Evolutionary conservation across 148 eudicot species (phyloP), one percentile per base, ranked within the genome.

Genomic region (Pouteria glomerata): DNA sequence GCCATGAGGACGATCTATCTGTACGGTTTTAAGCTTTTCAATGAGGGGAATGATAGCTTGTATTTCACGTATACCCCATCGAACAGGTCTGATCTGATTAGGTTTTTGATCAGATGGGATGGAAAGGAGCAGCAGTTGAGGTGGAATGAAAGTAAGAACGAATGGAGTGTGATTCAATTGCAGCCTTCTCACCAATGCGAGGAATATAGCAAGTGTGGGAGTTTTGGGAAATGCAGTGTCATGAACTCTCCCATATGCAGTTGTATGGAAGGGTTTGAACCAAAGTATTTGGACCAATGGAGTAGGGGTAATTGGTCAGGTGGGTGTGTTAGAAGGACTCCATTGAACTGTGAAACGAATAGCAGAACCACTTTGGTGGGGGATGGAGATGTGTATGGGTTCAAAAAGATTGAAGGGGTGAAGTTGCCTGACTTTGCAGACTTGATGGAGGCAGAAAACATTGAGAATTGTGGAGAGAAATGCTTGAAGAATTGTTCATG

Each of bases 361-460:
- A 58, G 52, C 73, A 76, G 52, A 42, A 3, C 52, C 55, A 52
- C 57, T 45, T 76, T 3, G 44, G 37, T 13, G 27, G 63, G 27
- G 39, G 66, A 44, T 30, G 74, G 71, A 30, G 67, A 70, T 8
- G 56, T 29, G 26, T 89, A 83, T 57, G 81, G 68, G 37, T 89
- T 89, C 72, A 21, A 76, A 59, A 55, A 80, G 77, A 53, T 82
- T 55, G 75, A 75, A 21, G 58, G 67, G 44, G 78, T 82, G 61
- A 89, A 87, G 68, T 64, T 87, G 56, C 94, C 94, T 30, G 94
- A 89, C 60, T 89, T 83, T 21, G 84, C 83, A 24, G 80, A 69
- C 34, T 44, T 64, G 50, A 73, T 75, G 62, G 72, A 8, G 23
- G 52, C 48, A 13, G 70, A 33, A 8, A 55, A 76, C 8, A 21